phyloP scores from a whole-genome alignment of 164 flowering plant genomes.

The Magnolia officinalis region DNA sequence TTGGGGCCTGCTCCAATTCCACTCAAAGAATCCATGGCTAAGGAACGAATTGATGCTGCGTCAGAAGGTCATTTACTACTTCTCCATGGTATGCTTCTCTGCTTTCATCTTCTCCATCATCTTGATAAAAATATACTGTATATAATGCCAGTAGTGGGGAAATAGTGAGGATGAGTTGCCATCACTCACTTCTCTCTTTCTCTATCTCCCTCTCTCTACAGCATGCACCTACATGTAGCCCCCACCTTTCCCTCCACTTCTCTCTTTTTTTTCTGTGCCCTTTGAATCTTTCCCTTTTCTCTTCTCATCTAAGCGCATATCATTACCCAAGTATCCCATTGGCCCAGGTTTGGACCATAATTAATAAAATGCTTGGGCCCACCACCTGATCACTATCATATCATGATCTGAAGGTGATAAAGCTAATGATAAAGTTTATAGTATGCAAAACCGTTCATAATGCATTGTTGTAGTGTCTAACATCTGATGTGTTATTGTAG shows the following conservation, averaged over 20 bases:
- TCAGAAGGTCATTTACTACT: constrained; percentile 74
- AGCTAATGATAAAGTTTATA: no score
- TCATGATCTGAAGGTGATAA: background rate
- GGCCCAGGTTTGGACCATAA: background rate
- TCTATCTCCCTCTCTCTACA: no score
- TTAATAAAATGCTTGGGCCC: background rate
- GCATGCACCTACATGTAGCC: no score
- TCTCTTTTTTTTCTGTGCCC: no score
- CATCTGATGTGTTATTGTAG: constrained; percentile 38
- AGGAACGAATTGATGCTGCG: constrained; percentile 89
- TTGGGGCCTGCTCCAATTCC: constrained; percentile 85
- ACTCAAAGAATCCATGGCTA: constrained; percentile 92
- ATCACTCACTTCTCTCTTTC: no score
- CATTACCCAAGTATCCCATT: no score
- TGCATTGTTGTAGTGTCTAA: background rate
- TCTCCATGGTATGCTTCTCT: constrained; percentile 73
- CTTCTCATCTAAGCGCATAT: no score
- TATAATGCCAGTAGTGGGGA: no score
- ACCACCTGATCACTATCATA: background rate
- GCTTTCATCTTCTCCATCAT: background rate
- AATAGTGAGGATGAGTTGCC: no score
- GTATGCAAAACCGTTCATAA: background rate
- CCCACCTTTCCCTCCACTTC: no score
- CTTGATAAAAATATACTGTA: no score
- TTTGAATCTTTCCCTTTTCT: no score